Base-by-base conservation (phyloP, 1,139 yeast genomes). In the Zygoascus sp. region DNA sequence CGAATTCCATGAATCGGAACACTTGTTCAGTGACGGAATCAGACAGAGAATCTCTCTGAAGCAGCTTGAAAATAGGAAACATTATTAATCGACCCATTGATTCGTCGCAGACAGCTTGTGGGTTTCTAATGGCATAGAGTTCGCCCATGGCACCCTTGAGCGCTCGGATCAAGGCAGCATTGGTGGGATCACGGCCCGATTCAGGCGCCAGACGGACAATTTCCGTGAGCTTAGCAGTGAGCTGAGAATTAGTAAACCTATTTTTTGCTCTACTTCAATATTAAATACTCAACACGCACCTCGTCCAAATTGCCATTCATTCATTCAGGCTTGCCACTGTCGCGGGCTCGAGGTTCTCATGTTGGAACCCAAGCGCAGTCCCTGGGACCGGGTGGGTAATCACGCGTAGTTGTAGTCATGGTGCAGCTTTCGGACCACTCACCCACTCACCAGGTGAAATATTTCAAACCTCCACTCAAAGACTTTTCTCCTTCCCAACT, bases 51-150 rank as follows among this genome's bases (percentile, higher is more conserved):
- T 67, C 62, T 40, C 63, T 59, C 51, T 75, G 75, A 32, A 82
- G 61, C 1, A 81, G 58, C 48, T 73, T 72, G 1, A 80, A 72
- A 1, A 82, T 54, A 0, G 89, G 88, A 22, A 79, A 74, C 59
- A 80, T 81, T 2, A 81, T 69, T 52, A 81, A 80, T 54, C 81
- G 86, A 0, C 83, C 85, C 17, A 81, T 59, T 70, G 46, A 40
- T 25, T 46, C 49, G 23, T 50, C 54, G 16, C 49, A 42, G 11
- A 22, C 16, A 3, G 21, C 11, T 30, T 48, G 53, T 8, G 58
- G 53, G n/a, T 45, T 28, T 10, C 44, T 35, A n/a, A 57, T 46
- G 5, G 43, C 22, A 16, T 47, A 34, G 27, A 61, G 50, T 3
- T 43, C 40, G 2, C 17, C 20, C 20, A 46, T 35, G 32, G 60